A percentile compares a stretch with the other conserved stretches of the same genome.
phyloP scores from a whole-genome alignment of 345 rosid genomes.

The Noccaea bulbosa region DNA sequence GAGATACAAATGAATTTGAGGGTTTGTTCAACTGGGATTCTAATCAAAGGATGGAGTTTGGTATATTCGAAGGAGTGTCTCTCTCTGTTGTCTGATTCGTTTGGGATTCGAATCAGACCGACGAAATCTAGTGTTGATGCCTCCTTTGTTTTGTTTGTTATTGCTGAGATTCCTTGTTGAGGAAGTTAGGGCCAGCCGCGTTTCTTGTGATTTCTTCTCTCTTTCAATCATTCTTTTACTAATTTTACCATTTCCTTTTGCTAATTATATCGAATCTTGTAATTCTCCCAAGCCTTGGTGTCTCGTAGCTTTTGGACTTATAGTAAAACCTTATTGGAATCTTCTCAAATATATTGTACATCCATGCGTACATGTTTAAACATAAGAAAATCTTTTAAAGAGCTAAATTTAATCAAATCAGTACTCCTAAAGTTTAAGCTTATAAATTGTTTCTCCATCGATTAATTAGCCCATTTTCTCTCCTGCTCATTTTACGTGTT shows the following conservation, averaged over 20 bases:
- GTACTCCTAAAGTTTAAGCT: not conserved
- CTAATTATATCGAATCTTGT: constrained; percentile 36
- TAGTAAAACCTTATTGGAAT: not conserved
- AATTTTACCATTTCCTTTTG: constrained; percentile 16
- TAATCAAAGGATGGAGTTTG: constrained; percentile 31
- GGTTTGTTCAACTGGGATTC: not conserved
- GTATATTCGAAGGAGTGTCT: constrained; percentile 10
- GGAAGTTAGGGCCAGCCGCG: constrained; percentile 42
- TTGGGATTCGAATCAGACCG: constrained; percentile 39
- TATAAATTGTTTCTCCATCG: not conserved
- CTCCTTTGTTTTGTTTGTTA: constrained; percentile 35
- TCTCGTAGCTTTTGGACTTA: constrained; percentile 14
- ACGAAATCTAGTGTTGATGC: constrained; percentile 16
- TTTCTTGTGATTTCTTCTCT: constrained; percentile 39
- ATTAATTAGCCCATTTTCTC: not conserved
- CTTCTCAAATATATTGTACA: not conserved
- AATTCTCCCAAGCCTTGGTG: constrained; percentile 1
- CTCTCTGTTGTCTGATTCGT: constrained; percentile 41
- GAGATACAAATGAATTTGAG: constrained; percentile 23
- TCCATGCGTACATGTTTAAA: not conserved
- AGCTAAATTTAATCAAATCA: not conserved
- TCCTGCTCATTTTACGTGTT: not conserved
- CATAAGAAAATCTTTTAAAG: not conserved
- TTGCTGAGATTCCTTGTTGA: constrained; percentile 37
- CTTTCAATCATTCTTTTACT: constrained; percentile 33